Percentiles rank a stretch among this genome's conserved stretches.
Evolutionary conservation across 2,329 filamentous ascomycete species (phyloP).

Genomic region (Alternaria longipes): DNA sequence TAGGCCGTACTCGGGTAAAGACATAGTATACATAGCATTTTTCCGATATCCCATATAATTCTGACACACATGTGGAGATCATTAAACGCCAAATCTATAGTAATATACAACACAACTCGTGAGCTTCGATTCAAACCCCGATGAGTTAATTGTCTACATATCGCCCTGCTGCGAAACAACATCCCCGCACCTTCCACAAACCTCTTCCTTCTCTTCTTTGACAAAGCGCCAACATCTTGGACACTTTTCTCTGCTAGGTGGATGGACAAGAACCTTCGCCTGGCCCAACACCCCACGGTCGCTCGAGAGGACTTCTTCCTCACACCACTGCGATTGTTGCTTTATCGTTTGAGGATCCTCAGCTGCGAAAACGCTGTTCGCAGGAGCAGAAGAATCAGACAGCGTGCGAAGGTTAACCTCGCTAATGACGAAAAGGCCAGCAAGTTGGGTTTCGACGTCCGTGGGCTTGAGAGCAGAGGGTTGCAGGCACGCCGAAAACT

Average conservation of each 20-base stretch:
- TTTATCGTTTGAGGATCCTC: conserved; percentile 16
- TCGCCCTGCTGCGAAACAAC: conserved; percentile 63
- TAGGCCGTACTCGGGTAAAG: too few species aligned
- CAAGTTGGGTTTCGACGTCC: conserved; percentile 41
- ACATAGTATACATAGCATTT: too few species aligned
- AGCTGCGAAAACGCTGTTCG: not conserved
- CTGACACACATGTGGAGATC: too few species aligned
- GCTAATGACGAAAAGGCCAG: conserved; percentile 56
- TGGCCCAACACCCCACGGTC: conserved; percentile 17
- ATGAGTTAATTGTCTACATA: too few species aligned
- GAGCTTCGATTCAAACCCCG: too few species aligned
- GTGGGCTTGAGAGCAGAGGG: not conserved
- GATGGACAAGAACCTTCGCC: conserved; percentile 45
- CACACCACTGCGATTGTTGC: conserved; percentile 21
- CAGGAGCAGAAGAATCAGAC: not conserved
- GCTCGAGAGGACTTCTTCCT: conserved; percentile 10
- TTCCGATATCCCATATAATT: too few species aligned
- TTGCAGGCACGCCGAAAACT: conserved; percentile 15
- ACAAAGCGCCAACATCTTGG: conserved; percentile 88
- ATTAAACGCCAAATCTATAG: too few species aligned
- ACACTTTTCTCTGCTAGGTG: conserved; percentile 73
- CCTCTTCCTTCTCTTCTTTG: conserved; percentile 68
- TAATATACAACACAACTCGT: too few species aligned
- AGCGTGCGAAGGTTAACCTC: conserved; percentile 33
- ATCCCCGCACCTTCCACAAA: conserved; percentile 79